Base-by-base conservation (phyloP, 345 rosid genomes). In the Tarenaya hassleriana region DNA sequence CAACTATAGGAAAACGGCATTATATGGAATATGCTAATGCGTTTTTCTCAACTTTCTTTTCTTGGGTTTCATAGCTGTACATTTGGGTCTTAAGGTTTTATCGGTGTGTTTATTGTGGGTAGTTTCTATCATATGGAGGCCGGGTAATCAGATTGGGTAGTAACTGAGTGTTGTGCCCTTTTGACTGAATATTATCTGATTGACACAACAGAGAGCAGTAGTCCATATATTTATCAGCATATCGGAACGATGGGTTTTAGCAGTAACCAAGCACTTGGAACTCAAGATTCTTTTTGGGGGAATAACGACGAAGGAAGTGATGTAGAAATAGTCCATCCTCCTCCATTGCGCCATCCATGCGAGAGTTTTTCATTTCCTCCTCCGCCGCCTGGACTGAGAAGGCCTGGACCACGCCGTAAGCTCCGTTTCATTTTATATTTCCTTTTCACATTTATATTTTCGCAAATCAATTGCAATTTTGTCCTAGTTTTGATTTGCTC, bases 331-430 rank as follows among this genome's bases (percentile, higher is more conserved):
- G 51, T 55, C 38, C 60, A 40, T 64, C 64, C 38, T 67, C 58
- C 75, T 65, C 64, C 68, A 64, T 58, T 44, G 4, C 54, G 29
- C 51, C 95, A 86, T 75, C 88, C 77, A 1, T 90, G 97, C 29
- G 50, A 64, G 42, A 78, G 73, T 33, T 84, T 90, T 68, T 50
- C 86, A 10, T 71, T 80, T 50, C 94, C 95, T 68, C 95, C 97
- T 13, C 91, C 97, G 51, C 91, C 91, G 31, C 73, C 79, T 63
- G 70, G 65, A 68, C 43, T 66, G 42, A 79, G 75, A 68, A 74
- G 84, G 39, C 73, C 63, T 60, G 94, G 89, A 60, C 87, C 86
- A 46, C 77, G 88, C 11, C 80, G 86, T 82, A 80, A 72, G 87
- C 74, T 50, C 8, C 46, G 35, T 41, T 17, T 21, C 19, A 8